phyloP scores from a whole-genome alignment of 169 alveolate species.

The Eimeria nieschulzi region DNA sequence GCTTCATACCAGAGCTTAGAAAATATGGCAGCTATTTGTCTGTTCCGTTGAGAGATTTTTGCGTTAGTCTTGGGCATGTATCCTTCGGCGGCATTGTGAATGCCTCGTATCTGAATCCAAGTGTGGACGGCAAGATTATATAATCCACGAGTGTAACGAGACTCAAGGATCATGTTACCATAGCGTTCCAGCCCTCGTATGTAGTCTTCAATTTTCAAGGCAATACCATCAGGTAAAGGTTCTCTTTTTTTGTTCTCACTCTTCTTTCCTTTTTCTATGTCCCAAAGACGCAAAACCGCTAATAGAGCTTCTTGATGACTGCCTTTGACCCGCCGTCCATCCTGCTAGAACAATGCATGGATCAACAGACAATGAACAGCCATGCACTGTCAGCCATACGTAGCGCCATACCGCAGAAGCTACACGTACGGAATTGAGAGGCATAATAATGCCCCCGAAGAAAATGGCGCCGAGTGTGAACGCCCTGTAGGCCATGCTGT shows the following conservation, averaged over 20 bases:
- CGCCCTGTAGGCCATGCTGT: slow-evolving; percentile 27
- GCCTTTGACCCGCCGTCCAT: not conserved
- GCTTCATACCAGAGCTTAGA: slow-evolving; percentile 53
- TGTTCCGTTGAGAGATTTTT: not conserved
- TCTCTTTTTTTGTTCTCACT: not conserved
- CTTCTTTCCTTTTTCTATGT: not conserved
- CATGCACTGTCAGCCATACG: not conserved
- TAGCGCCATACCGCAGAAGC: not conserved
- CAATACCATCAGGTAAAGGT: not conserved
- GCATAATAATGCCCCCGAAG: not conserved
- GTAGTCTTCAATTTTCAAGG: not conserved
- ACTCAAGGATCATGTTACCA: slow-evolving; percentile 12
- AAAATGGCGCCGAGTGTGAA: slow-evolving; percentile 4
- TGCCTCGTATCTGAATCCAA: slow-evolving; percentile 50
- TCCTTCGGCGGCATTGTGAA: slow-evolving; percentile 66
- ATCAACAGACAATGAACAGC: no score
- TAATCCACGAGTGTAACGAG: slow-evolving; percentile 15
- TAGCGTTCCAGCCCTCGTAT: slow-evolving; percentile 25
- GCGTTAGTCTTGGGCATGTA: not conserved
- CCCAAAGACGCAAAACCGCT: not conserved
- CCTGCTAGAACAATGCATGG: not conserved
- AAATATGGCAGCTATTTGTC: slow-evolving; percentile 41
- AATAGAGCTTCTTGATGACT: not conserved
- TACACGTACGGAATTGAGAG: not conserved
- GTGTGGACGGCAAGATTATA: slow-evolving; percentile 47